Base-by-base conservation (phyloP, 2,329 filamentous ascomycete genomes). In the Fusarium mangiferae region DNA sequence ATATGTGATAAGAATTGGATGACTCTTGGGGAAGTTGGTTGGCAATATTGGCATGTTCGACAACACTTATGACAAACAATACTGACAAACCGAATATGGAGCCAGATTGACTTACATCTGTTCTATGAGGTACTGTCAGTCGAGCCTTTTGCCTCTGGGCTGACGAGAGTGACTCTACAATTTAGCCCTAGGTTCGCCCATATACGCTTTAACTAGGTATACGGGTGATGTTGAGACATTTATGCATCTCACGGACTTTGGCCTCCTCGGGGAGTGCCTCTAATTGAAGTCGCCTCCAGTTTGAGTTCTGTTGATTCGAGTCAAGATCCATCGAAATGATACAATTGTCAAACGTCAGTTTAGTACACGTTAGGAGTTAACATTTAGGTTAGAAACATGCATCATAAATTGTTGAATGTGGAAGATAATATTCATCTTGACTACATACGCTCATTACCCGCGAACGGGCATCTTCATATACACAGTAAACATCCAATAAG, bases 401-500 rank as follows among this genome's bases (percentile, higher is more conserved):
- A 6, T 30, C 22, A 39, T 60, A 22, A n/a, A 17, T 12, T 41
- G 18, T 26, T 22, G 35, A 70, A 63, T 60, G 36, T 54, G n/a
- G 38, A 65, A 52, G 46, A 70, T 66, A 46, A 42, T 65, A 26
- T 39, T 70, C 42, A 70, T 66, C 51, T 66, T 45, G n/a, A 59
- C 66, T 70, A 64, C 56, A 68, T 72, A 64, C 35, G 57, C 49
- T 74, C 71, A 72, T 72, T 46, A 39, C 55, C 39, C 45, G n/a
- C 24, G 24, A 60, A 24, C 24, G 24, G 46, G 54, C 46, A 48
- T 58, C 42, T 46, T 68, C 44, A 54, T 74, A 45, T 57, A 71
- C 39, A 46, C 30, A 28, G 57, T 42, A 30, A 26, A 22, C 38
- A 67, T 39, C 38, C 42, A 39, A 60, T 30, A 20, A 22, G 6